Conservation (phyloP, 2,329 filamentous ascomycete genomes). For the Aplosporella prunicola region DNA sequence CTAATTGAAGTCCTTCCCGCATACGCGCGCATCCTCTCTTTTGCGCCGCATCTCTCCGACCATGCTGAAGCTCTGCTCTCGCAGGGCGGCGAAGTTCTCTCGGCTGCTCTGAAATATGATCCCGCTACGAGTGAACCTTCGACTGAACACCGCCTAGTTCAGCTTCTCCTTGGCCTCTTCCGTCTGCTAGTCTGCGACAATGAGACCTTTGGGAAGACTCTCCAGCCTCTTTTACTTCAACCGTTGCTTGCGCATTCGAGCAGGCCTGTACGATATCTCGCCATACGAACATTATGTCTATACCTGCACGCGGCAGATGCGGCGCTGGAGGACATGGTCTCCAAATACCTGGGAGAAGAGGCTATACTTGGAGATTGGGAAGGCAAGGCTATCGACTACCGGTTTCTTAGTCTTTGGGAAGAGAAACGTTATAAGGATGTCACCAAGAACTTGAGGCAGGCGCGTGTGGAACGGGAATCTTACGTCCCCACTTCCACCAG, state of each 20-base stretch:
- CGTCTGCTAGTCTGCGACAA: slow-evolving; percentile 71
- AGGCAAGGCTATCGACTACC: slow-evolving; percentile 65
- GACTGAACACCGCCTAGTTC: slow-evolving; percentile 31
- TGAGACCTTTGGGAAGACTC: slow-evolving; percentile 53
- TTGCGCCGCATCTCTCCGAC: slow-evolving; percentile 68
- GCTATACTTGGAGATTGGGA: slow-evolving; percentile 65
- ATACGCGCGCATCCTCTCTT: slow-evolving; percentile 70
- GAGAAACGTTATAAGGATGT: slow-evolving; percentile 43
- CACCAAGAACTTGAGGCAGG: slow-evolving; percentile 13
- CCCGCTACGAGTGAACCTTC: slow-evolving; percentile 16
- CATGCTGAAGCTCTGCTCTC: slow-evolving; percentile 50
- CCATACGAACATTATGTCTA: slow-evolving; percentile 70
- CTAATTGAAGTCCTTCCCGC: slow-evolving; percentile 46
- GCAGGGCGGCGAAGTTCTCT: background rate
- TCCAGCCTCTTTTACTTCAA: slow-evolving; percentile 60
- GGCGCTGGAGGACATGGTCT: slow-evolving; percentile 63
- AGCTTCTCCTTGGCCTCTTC: slow-evolving; percentile 59
- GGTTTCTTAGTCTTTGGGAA: slow-evolving; percentile 59
- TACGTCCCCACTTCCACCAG: background rate
- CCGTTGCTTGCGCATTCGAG: slow-evolving; percentile 52
- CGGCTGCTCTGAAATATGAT: slow-evolving; percentile 1
- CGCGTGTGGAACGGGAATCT: background rate
- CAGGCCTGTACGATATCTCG: slow-evolving; percentile 63
- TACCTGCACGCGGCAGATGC: slow-evolving; percentile 71
- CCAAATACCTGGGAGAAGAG: slow-evolving; percentile 53